Evolutionary conservation across 2,329 filamentous ascomycete species (phyloP), one percentile per base, ranked within the genome.

Genomic region (Fusarium albosuccineum): DNA sequence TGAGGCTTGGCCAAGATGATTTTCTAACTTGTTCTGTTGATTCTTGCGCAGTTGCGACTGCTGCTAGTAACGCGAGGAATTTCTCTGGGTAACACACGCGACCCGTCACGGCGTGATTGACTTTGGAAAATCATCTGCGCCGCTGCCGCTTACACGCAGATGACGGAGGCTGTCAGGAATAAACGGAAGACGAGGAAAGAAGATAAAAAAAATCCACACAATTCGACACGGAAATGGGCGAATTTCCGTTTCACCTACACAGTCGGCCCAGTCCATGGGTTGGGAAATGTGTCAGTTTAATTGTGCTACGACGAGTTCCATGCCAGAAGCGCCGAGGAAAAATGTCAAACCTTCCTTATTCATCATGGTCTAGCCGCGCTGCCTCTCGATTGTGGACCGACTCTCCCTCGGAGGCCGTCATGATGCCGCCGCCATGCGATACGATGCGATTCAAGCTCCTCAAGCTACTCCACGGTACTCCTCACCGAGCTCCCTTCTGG

Each of bases 401-500:
- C 54, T 67, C 33, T 49, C 58, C 66, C 58, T 69, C 61, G 60
- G 42, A 40, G 54, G 14, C 22, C 17, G 26, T 44, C 53, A 57
- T 57, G 42, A 42, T 57, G 36, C 51, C 33, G 36, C 51, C 33
- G 36, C 52, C 44, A 45, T 37, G 39, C 33, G n/a, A 34, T 36
- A 46, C 45, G 40, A 16, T 13, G 26, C 37, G 30, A 52, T 45
- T 33, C 54, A 67, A 64, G 52, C 57, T 54, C 44, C 10, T 50
- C 50, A 39, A 45, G 45, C 7, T 57, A 48, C 42, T 59, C 57
- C 53, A 59, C 53, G 53, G 10, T 41, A 42, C 41, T 42, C 40
- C 46, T 68, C 58, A 69, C 66, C 62, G 62, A 67, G 66, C 42
- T 60, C 58, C 26, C 42, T 46, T 30, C 41, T 57, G 56, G 66